phyloP scores from a whole-genome alignment of 768 basidiomycete species.

The Mycena alexandri region DNA sequence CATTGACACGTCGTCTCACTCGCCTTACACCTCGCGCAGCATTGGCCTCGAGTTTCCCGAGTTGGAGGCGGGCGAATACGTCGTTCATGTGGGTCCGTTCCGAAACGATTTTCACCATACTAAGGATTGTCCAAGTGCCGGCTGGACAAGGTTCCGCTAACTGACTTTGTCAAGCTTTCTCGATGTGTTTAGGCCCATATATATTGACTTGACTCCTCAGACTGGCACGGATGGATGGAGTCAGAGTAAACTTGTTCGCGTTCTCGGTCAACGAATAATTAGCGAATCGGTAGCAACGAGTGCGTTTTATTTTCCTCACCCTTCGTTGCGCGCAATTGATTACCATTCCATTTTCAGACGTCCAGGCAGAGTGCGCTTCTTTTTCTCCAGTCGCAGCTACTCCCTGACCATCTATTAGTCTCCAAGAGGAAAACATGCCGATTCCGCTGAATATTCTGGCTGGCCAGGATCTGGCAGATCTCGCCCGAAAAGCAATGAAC shows the following conservation, averaged over 20 bases:
- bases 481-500: constrained; percentile 21
- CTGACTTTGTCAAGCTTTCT: constrained; percentile 16
- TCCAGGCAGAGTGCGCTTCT: constrained; percentile 17
- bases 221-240: constrained; percentile 28
- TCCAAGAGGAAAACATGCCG: constrained; percentile 22
- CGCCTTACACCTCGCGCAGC: constrained; percentile 41
- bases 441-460: constrained; percentile 30
- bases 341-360: neutral
- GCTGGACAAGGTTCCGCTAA: constrained; percentile 33
- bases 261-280: constrained; percentile 19
- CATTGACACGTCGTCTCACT: constrained; percentile 37
- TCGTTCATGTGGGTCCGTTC: constrained; percentile 33
- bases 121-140: constrained; percentile 21
- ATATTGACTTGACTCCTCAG: neutral
- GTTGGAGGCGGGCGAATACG: constrained; percentile 32
- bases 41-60: constrained; percentile 38
- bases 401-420: constrained; percentile 4
- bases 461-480: constrained; percentile 30
- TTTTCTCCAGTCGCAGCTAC: too few relatives aligned
- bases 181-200: too few relatives aligned
- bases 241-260: constrained; percentile 32
- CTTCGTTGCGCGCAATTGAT: neutral
- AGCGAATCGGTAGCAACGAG: constrained; percentile 33
- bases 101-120: too few relatives aligned
- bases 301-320: neutral